These are phyloP conservation scores for Aureobasidium sp. DNA, from an alignment of 2,329 filamentous ascomycete genomes.

Conservation along the genomic window DNA sequence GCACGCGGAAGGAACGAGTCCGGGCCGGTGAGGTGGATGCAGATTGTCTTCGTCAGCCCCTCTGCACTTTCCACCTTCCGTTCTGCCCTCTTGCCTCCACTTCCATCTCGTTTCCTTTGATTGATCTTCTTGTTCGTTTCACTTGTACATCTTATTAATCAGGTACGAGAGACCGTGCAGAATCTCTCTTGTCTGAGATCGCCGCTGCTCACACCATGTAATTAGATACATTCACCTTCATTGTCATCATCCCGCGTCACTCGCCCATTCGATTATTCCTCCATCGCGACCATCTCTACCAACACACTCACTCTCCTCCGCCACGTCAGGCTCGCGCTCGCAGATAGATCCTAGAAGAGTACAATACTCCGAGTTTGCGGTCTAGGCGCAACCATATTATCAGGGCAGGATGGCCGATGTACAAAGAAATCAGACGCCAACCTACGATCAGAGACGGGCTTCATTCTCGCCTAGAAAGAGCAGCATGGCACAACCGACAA, in stretches of 20 bases:
- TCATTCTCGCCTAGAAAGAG: constrained; percentile 12
- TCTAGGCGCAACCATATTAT: not conserved
- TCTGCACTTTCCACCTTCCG: constrained; percentile 1
- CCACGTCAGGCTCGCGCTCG: not conserved
- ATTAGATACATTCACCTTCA: not conserved
- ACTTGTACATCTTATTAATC: constrained; percentile 3
- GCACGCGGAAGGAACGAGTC: constrained; percentile 1
- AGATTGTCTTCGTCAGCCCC: constrained; percentile 5
- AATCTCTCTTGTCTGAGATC: not conserved
- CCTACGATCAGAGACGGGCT: not conserved
- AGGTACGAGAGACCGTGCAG: not conserved
- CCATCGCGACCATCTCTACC: not conserved
- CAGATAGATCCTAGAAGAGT: not conserved
- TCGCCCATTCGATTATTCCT: not conserved
- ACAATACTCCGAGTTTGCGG: too few relatives aligned
- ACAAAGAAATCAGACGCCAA: not conserved
- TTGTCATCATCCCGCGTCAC: constrained; percentile 1
- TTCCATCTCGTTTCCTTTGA: not conserved
- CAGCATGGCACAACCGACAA: constrained; percentile 17
- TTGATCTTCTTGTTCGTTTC: not conserved
- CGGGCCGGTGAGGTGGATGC: not conserved
- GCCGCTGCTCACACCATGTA: not conserved
- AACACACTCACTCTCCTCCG: not conserved
- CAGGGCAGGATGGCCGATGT: constrained; percentile 1
- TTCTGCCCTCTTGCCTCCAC: not conserved